Evolutionary conservation across 1,139 yeast species (phyloP).

Genomic region (Torulaspora globosa): DNA sequence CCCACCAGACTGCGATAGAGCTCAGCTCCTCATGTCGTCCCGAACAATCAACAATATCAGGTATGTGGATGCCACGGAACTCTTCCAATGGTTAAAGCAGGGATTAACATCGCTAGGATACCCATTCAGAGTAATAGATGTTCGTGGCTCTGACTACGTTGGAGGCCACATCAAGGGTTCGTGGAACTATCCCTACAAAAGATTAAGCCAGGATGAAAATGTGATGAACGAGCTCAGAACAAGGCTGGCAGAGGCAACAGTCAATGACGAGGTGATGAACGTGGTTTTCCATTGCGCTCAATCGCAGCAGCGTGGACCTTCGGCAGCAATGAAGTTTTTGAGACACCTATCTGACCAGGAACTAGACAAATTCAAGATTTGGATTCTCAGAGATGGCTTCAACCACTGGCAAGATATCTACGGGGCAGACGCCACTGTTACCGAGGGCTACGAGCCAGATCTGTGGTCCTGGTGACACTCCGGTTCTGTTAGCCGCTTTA

Average conservation of each 20-base stretch:
- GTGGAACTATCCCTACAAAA: slow-evolving; percentile 30
- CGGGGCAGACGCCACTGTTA: slow-evolving; percentile 61
- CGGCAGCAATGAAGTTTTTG: slow-evolving; percentile 66
- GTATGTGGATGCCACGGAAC: slow-evolving; percentile 29
- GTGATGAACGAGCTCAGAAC: slow-evolving; percentile 61
- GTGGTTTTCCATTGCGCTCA: slow-evolving; percentile 88
- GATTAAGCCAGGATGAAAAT: slow-evolving; percentile 60
- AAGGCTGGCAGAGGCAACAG: slow-evolving; percentile 40
- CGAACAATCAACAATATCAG: slow-evolving; percentile 23
- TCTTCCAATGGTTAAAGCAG: slow-evolving; percentile 30
- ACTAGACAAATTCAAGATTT: slow-evolving; percentile 49
- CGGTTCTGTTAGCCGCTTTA: not conserved
- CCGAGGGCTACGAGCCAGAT: slow-evolving; percentile 61
- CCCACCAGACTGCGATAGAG: not conserved
- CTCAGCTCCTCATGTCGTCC: slow-evolving; percentile 8
- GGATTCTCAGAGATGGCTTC: slow-evolving; percentile 81
- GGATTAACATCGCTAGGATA: slow-evolving; percentile 21
- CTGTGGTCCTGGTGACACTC: slow-evolving; percentile 44
- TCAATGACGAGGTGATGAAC: slow-evolving; percentile 17
- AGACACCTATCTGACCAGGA: slow-evolving; percentile 47
- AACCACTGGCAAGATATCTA: slow-evolving; percentile 72
- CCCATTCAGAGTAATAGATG: slow-evolving; percentile 72
- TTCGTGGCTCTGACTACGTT: slow-evolving; percentile 72
- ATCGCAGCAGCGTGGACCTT: slow-evolving; percentile 87
- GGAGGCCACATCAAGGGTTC: slow-evolving; percentile 45